Evolutionary conservation across 768 basidiomycete genomes (phyloP).

Genomic region (Crassisporium funariophilum): DNA sequence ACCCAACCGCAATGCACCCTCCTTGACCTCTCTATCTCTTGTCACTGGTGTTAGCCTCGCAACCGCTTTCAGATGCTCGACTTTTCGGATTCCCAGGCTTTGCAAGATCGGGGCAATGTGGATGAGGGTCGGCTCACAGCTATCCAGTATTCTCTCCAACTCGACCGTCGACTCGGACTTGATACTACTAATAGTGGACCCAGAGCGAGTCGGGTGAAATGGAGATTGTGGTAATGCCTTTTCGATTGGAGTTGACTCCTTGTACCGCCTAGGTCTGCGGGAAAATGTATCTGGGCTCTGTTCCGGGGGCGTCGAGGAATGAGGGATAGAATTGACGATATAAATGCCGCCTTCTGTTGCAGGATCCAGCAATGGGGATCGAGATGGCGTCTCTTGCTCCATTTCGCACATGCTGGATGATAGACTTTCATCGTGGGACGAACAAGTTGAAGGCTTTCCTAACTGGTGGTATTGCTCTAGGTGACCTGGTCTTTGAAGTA

Average conservation of each 20-base stretch:
- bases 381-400: too few relatives aligned
- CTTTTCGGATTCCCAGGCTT: conserved; percentile 57
- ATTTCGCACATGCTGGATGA: too few relatives aligned
- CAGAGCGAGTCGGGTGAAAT: conserved; percentile 40
- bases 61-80: conserved; percentile 66
- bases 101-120: conserved; percentile 62
- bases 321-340: too few relatives aligned
- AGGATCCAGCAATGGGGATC: background rate
- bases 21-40: conserved; percentile 68
- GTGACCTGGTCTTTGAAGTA: too few relatives aligned
- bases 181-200: conserved; percentile 46
- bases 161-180: conserved; percentile 37
- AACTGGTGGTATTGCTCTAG: too few relatives aligned
- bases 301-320: conserved; percentile 14
- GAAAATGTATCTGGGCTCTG: conserved; percentile 2
- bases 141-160: conserved; percentile 56
- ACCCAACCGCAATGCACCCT: conserved; percentile 67
- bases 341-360: conserved; percentile 6
- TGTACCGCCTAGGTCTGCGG: conserved; percentile 15
- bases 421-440: too few relatives aligned
- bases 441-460: too few relatives aligned
- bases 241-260: conserved; percentile 27
- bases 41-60: conserved; percentile 64
- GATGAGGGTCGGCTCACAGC: conserved; percentile 65
- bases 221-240: conserved; percentile 32